A percentile compares a stretch with the other conserved stretches of the same genome.
These are phyloP conservation scores for Phytophthora europaea DNA, from an alignment of 352 stramenopile species.

Conservation along the genomic window DNA sequence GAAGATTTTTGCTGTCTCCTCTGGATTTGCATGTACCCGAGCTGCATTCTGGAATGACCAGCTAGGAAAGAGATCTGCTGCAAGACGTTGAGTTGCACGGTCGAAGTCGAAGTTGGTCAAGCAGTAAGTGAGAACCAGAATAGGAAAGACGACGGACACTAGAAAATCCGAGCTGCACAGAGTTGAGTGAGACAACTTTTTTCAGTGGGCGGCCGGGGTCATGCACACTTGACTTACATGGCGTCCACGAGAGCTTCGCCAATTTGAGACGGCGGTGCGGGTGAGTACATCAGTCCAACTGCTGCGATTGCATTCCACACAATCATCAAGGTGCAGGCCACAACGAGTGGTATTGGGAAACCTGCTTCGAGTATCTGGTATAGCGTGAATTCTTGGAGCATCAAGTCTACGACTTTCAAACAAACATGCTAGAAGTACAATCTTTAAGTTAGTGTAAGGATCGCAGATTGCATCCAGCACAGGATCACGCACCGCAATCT, in stretches of 20 bases:
- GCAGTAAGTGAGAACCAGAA: conserved; percentile 39
- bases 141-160: conserved; percentile 40
- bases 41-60: conserved; percentile 39
- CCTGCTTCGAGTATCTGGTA: conserved; percentile 35
- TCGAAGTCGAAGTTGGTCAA: conserved; percentile 44
- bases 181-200: neutral
- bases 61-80: conserved; percentile 16
- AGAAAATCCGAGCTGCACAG: conserved; percentile 45
- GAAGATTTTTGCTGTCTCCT: conserved; percentile 23
- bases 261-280: conserved; percentile 23
- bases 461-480: neutral
- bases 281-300: conserved; percentile 19
- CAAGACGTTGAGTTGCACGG: conserved; percentile 20
- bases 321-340: conserved; percentile 32
- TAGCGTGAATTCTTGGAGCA: conserved; percentile 27
- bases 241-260: conserved; percentile 30
- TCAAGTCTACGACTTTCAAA: conserved; percentile 32
- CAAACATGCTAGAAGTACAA: conserved; percentile 17
- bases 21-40: conserved; percentile 32
- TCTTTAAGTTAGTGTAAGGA: conserved; percentile 1
- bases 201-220: neutral
- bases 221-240: conserved; percentile 18
- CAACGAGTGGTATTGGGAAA: conserved; percentile 28
- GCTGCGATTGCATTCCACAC: conserved; percentile 34
- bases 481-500: conserved; percentile 17